Evolutionary conservation across 345 rosid genomes (phyloP).

Genomic region (Hibiscus syriacus): DNA sequence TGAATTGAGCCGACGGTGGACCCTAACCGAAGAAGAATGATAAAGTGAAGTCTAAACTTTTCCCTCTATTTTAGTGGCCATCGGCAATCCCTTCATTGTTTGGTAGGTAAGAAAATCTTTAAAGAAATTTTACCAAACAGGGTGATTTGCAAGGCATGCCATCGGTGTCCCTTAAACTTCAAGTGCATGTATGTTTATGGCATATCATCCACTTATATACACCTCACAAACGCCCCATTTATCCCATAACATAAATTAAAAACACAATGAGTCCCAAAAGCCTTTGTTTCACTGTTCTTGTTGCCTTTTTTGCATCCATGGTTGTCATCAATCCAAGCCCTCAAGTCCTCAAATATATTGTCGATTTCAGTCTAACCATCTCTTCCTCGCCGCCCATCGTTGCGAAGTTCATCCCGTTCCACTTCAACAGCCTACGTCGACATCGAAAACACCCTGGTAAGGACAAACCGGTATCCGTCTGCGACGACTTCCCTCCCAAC

Average conservation of each 20-base stretch:
- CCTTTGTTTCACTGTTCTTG: conserved; percentile 23
- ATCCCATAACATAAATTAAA: not conserved
- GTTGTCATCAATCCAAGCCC: conserved; percentile 17
- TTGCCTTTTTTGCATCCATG: conserved; percentile 34
- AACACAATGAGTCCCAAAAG: conserved; percentile 26
- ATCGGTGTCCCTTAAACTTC: conserved; percentile 59
- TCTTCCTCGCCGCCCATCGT: not conserved
- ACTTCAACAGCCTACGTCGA: not conserved
- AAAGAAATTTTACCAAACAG: conserved; percentile 18
- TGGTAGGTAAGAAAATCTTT: conserved; percentile 18
- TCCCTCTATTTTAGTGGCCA: no score
- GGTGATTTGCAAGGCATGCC: conserved; percentile 90
- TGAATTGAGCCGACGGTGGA: not conserved
- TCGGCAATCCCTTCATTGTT: not conserved
- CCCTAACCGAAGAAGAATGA: not conserved
- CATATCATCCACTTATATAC: conserved; percentile 3
- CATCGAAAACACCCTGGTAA: conserved; percentile 17
- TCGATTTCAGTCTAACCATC: conserved; percentile 1
- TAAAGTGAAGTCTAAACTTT: conserved; percentile 1
- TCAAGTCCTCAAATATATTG: conserved; percentile 4
- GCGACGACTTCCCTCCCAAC: conserved; percentile 61
- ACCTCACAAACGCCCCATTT: not conserved
- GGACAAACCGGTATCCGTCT: conserved; percentile 30
- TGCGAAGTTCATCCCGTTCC: not conserved
- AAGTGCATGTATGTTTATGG: conserved; percentile 54